Percentiles rank a stretch among this genome's conserved stretches.
phyloP scores from a whole-genome alignment of 2,329 filamentous ascomycete species.

The Arthrobotrys iridis region DNA sequence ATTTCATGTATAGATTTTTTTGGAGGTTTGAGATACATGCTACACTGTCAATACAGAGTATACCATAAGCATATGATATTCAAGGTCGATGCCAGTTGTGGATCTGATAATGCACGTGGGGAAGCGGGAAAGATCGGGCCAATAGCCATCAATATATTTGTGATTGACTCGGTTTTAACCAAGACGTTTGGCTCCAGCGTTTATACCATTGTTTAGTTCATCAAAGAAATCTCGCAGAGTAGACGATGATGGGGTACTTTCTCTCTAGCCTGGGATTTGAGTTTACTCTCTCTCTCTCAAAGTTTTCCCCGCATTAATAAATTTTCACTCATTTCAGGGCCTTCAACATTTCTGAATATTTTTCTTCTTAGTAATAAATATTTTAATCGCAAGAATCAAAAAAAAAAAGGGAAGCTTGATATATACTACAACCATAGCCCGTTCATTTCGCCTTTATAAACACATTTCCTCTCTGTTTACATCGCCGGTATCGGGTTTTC shows the following conservation, averaged over 20 bases:
- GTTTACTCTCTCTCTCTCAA: too few species aligned
- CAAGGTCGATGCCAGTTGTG: too few species aligned
- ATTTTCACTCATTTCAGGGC: too few species aligned
- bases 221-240: too few species aligned
- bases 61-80: too few species aligned
- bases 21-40: too few species aligned
- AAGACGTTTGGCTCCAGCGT: not conserved
- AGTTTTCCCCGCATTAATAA: too few species aligned
- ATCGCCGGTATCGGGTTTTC: not conserved
- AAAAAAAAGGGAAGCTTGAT: constrained; percentile 18
- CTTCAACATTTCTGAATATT: constrained; percentile 11
- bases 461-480: constrained; percentile 6
- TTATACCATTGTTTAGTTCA: not conserved
- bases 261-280: too few species aligned
- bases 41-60: too few species aligned
- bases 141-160: not conserved
- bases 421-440: constrained; percentile 41
- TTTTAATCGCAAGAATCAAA: not conserved
- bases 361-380: constrained; percentile 9
- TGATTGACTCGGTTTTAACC: not conserved
- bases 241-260: too few species aligned
- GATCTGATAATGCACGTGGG: too few species aligned
- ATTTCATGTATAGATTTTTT: too few species aligned
- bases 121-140: not conserved
- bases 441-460: constrained; percentile 45